Base-by-base conservation (phyloP, 345 rosid genomes). In the Bruguiera parviflora region DNA sequence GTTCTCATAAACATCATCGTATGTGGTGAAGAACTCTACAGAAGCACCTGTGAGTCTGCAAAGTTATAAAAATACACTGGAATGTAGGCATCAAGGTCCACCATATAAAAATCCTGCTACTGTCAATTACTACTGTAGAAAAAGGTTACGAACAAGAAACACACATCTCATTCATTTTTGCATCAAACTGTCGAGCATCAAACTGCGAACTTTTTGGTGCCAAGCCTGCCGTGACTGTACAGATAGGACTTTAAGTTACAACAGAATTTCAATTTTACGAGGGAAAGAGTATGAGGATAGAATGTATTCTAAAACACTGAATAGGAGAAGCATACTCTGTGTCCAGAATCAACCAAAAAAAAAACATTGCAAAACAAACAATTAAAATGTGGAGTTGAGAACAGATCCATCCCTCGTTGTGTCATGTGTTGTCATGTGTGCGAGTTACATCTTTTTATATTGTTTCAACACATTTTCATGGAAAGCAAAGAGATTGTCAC, bases 1-100 rank as follows among this genome's bases (percentile, higher is more conserved):
- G 68, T 82, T 89, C 19, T 93, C 98, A 56, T 82, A 80, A 49
- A 85, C 92, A 70, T 93, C 98, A 47, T 93, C 98, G 77, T 85
- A 93, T 8, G 80, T 53, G 10, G 96, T 88, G 83, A 87, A 91
- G 66, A 89, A 93, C 1, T 93, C 96, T 57, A 82, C 83, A 7
- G 79, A 86, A 11, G 87, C 96, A 27, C 66, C 66, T 33, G 82
- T 63, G 27, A 84, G 84, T 35, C 96, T 87, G 77, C 78, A 79
- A 16, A n/a, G 61, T 33, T 37, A 27, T 24, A 29, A 77, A 37
- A 32, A 39, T 13, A 35, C 13, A 9, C 21, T 61, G 43, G 37
- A 60, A 39, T 35, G 43, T 28, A 46, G 0, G 4, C 1, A 52
- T 24, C 57, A 51, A 33, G 22, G 5, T 10, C 32, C 7, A 61